Conservation (phyloP, 2,329 filamentous ascomycete species). For the Camillea tinctor region DNA sequence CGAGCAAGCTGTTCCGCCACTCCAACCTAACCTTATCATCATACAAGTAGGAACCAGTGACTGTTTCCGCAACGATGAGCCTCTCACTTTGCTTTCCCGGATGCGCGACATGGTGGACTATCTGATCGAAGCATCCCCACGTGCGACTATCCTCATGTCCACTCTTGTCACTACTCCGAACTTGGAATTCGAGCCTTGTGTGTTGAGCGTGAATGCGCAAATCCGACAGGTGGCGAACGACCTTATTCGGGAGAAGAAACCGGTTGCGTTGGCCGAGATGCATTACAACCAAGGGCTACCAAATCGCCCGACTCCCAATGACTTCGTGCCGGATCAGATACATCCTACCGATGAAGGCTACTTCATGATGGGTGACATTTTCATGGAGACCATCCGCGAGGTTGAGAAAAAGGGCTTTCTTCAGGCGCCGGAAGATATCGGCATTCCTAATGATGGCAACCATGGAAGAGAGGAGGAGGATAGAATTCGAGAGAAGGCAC, state of each 20-base stretch:
- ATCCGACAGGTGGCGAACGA: slow-evolving; percentile 26
- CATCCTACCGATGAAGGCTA: slow-evolving; percentile 31
- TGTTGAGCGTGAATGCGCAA: slow-evolving; percentile 24
- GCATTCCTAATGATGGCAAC: slow-evolving; percentile 9
- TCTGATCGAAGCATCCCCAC: slow-evolving; percentile 21
- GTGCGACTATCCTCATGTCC: slow-evolving; percentile 26
- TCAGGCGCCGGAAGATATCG: slow-evolving; percentile 20
- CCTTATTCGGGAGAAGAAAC: slow-evolving; percentile 21
- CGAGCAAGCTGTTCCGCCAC: slow-evolving; percentile 21
- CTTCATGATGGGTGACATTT: slow-evolving; percentile 30
- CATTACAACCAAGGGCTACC: slow-evolving; percentile 27
- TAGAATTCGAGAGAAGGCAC: neutral
- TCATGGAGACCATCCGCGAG: slow-evolving; percentile 26
- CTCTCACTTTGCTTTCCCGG: slow-evolving; percentile 15
- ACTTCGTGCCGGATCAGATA: slow-evolving; percentile 26
- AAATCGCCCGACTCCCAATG: slow-evolving; percentile 17
- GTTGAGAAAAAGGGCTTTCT: slow-evolving; percentile 25
- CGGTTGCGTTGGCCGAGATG: slow-evolving; percentile 28
- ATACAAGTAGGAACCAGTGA: slow-evolving; percentile 29
- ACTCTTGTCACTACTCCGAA: slow-evolving; percentile 26
- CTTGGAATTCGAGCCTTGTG: slow-evolving; percentile 23
- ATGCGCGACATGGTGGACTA: slow-evolving; percentile 23
- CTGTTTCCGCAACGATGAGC: slow-evolving; percentile 27
- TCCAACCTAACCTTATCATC: slow-evolving; percentile 29
- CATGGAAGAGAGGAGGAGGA: slow-evolving; percentile 1